Base-by-base conservation (phyloP, 805 yeast genomes). In the Metschnikowia aberdeeniae region DNA sequence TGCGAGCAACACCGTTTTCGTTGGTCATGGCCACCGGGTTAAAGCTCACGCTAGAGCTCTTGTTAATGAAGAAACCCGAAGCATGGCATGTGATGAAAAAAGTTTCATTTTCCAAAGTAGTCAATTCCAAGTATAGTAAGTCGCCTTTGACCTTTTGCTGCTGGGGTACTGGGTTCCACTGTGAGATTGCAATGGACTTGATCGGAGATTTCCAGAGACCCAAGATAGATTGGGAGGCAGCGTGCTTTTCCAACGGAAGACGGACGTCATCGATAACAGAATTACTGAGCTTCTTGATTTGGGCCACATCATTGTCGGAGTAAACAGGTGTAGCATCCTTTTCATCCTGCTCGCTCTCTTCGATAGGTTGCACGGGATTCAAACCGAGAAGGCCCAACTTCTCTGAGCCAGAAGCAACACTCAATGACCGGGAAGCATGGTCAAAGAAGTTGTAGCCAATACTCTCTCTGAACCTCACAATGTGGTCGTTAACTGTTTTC, bases 91-190 rank as follows among this genome's bases (percentile, higher is more conserved):
- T 89, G 55, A 92, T 78, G 56, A 87, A 85, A 63, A 76, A 78
- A 26, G 77, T 77, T 60, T 87, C 95, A 55, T 84, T 84, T 66
- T 93, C 98, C 52, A 86, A 70, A 38, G 97, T 86, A 56, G 80
- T 83, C 34, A 81, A 72, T 45, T 78, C 78, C 57, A 93, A 70
- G 64, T 92, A 92, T 46, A 85, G 70, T 55, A 90, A 71, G 59
- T 90, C 96, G 22, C 98, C 98, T 60, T 75, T 77, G 38, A 74
- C 53, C 54, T 70, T 77, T 60, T 76, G 79, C 42, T 72, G 67
- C 13, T 83, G 70, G 27, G 92, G 84, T 11, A 89, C 89, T 4
- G 97, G 96, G 52, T 86, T 83, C 93, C 96, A 92, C 43, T 80
- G 78, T 11, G 96, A 86, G 40, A 89, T 62, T 43, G 69, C 60